Conservation (phyloP, 2,329 filamentous ascomycete species). For the Diaporthe amygdali region DNA sequence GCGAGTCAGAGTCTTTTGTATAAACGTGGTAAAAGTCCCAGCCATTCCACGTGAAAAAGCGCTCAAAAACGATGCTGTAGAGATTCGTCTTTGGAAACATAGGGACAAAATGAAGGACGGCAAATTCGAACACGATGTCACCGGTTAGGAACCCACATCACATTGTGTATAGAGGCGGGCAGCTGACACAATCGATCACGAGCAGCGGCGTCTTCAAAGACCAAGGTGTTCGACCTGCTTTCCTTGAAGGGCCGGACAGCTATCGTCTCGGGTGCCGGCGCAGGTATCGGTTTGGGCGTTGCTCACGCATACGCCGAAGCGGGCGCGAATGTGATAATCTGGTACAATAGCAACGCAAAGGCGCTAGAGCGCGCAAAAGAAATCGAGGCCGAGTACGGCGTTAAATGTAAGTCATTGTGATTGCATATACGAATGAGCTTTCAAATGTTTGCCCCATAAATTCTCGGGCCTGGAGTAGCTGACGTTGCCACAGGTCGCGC, state of each 20-base stretch:
- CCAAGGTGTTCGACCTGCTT: conserved; percentile 25
- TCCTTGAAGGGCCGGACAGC: conserved; percentile 73
- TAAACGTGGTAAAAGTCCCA: neutral
- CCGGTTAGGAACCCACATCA: neutral
- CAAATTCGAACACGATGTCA: neutral
- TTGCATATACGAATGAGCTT: neutral
- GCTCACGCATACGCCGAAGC: conserved; percentile 71
- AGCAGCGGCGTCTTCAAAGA: conserved; percentile 3
- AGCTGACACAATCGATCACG: neutral
- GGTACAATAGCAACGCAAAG: conserved; percentile 74
- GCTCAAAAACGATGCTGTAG: neutral
- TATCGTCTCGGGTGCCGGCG: conserved; percentile 70
- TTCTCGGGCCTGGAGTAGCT: neutral
- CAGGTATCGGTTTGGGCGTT: conserved; percentile 70
- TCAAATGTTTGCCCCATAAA: too few species aligned
- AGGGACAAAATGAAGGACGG: neutral
- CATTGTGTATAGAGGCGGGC: too few species aligned
- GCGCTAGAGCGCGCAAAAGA: conserved; percentile 65
- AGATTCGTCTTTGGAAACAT: neutral
- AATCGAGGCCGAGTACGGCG: conserved; percentile 69
- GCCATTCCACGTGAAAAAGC: neutral
- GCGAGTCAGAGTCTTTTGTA: neutral
- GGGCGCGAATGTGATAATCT: conserved; percentile 74
- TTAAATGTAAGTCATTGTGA: conserved; percentile 60
- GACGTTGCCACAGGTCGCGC: conserved; percentile 52